A percentile compares a stretch with the other conserved stretches of the same genome.
These are phyloP conservation scores for Pseudocercospora crystallina DNA, from an alignment of 2,329 filamentous ascomycete genomes.

Conservation along the genomic window DNA sequence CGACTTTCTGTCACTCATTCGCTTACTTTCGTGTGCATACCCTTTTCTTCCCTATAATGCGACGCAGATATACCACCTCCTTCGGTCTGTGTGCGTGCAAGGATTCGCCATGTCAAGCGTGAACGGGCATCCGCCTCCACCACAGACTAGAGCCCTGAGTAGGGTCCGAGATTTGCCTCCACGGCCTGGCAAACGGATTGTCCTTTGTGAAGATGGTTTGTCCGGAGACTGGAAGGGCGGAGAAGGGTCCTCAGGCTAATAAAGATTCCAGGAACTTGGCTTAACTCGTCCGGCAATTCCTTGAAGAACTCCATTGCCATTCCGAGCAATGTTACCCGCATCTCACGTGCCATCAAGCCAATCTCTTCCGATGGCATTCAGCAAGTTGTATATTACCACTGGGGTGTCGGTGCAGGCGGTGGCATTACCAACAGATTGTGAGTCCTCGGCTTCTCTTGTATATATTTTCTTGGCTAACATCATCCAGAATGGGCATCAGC, in stretches of 20 bases:
- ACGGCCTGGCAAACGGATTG: constrained; percentile 25
- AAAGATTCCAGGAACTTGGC: constrained; percentile 42
- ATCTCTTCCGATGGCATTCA: constrained; percentile 49
- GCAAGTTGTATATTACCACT: constrained; percentile 54
- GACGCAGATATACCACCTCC: background rate
- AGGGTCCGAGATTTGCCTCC: constrained; percentile 5
- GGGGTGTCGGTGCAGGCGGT: constrained; percentile 48
- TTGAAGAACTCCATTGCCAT: constrained; percentile 45
- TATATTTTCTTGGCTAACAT: background rate
- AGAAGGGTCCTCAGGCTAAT: constrained; percentile 3
- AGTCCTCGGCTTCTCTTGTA: too few species aligned
- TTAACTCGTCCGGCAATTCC: constrained; percentile 49
- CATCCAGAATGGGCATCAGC: constrained; percentile 14
- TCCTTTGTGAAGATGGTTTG: constrained; percentile 31
- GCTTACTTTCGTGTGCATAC: background rate
- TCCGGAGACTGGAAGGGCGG: background rate
- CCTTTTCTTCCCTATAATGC: background rate
- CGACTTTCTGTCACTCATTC: background rate
- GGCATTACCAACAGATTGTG: constrained; percentile 42
- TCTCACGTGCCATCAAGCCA: constrained; percentile 51
- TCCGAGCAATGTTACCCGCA: constrained; percentile 52
- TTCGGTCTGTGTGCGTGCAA: constrained; percentile 10
- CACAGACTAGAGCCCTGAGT: constrained; percentile 2
- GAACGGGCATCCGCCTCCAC: too few species aligned
- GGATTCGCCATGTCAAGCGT: constrained; percentile 18